Conservation (phyloP, 495 filamentous ascomycete species). For the Penicillium parvum region DNA sequence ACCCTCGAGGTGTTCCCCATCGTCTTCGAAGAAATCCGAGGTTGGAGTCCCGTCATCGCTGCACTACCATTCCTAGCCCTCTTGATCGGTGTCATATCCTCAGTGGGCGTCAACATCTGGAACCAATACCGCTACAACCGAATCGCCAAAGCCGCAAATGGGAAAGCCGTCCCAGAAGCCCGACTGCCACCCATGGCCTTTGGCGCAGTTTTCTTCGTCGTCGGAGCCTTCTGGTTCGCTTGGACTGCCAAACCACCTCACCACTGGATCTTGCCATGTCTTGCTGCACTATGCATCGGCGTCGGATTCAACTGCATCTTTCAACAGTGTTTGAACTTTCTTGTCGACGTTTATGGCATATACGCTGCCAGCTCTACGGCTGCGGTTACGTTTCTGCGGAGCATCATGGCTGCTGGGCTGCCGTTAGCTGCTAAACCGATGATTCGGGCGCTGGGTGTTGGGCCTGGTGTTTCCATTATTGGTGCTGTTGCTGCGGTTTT, state of each 20-base stretch:
- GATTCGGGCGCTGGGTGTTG: slow-evolving; percentile 28
- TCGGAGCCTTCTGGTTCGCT: slow-evolving; percentile 44
- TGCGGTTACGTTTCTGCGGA: slow-evolving; percentile 35
- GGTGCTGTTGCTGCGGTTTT: slow-evolving; percentile 29
- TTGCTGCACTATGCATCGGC: slow-evolving; percentile 26
- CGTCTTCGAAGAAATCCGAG: slow-evolving; percentile 26
- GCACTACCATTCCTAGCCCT: slow-evolving; percentile 29
- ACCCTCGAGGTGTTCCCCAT: slow-evolving; percentile 33
- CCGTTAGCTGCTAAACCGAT: slow-evolving; percentile 33
- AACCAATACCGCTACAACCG: slow-evolving; percentile 25
- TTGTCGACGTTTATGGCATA: slow-evolving; percentile 34
- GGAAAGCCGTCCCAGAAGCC: slow-evolving; percentile 28
- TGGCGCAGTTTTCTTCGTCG: slow-evolving; percentile 45
- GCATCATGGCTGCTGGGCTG: slow-evolving; percentile 30
- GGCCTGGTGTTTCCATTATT: slow-evolving; percentile 30
- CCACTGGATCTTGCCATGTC: slow-evolving; percentile 19
- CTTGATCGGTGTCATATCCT: slow-evolving; percentile 26
- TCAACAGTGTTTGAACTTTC: slow-evolving; percentile 36
- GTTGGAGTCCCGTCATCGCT: slow-evolving; percentile 18
- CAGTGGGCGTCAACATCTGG: slow-evolving; percentile 22
- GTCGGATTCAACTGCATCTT: slow-evolving; percentile 36
- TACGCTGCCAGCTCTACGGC: slow-evolving; percentile 34
- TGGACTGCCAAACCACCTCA: slow-evolving; percentile 31
- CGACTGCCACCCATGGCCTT: slow-evolving; percentile 44
- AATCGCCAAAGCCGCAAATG: slow-evolving; percentile 14